Conservation (phyloP, 176 grass and related monocot species). For the Aegilops bicornis region DNA sequence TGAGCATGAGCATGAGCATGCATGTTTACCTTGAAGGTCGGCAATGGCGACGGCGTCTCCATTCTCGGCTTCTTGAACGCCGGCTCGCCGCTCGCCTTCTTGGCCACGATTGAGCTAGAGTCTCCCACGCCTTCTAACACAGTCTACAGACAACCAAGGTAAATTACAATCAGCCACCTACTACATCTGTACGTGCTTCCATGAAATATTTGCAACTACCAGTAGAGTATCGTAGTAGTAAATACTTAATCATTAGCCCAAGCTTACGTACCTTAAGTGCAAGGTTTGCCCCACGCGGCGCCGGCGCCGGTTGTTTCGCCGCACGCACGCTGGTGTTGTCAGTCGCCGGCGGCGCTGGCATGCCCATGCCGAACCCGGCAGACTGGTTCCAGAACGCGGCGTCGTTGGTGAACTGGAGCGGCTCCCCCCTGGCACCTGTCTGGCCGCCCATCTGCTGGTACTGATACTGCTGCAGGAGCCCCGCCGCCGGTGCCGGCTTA, state of each 20-base stretch:
- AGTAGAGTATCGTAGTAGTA: not conserved
- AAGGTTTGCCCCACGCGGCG: not conserved
- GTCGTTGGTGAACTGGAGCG: slow-evolving; percentile 49
- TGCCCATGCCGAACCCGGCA: slow-evolving; percentile 3
- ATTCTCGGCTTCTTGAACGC: slow-evolving; percentile 70
- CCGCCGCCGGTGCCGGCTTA: not conserved
- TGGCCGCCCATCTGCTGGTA: not conserved
- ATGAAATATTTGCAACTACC: not conserved
- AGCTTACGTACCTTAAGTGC: slow-evolving; percentile 23
- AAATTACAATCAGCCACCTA: not conserved
- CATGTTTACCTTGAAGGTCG: slow-evolving; percentile 75
- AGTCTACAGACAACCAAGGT: slow-evolving; percentile 30
- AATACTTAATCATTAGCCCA: not conserved
- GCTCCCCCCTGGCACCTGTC: slow-evolving; percentile 24
- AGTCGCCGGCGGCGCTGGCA: not conserved
- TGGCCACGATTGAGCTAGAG: slow-evolving; percentile 41
- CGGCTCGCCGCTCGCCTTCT: slow-evolving; percentile 32
- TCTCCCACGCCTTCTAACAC: slow-evolving; percentile 51
- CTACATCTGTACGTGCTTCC: not conserved
- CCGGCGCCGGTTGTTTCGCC: slow-evolving; percentile 1
- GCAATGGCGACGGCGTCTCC: slow-evolving; percentile 57
- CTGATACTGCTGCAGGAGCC: slow-evolving; percentile 27
- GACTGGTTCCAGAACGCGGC: slow-evolving; percentile 63
- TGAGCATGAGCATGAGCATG: not conserved
- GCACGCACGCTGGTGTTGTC: not conserved